Percentiles rank a stretch among this genome's conserved stretches.
phyloP scores from a whole-genome alignment of 2,329 filamentous ascomycete genomes.

The Fusarium sp. region DNA sequence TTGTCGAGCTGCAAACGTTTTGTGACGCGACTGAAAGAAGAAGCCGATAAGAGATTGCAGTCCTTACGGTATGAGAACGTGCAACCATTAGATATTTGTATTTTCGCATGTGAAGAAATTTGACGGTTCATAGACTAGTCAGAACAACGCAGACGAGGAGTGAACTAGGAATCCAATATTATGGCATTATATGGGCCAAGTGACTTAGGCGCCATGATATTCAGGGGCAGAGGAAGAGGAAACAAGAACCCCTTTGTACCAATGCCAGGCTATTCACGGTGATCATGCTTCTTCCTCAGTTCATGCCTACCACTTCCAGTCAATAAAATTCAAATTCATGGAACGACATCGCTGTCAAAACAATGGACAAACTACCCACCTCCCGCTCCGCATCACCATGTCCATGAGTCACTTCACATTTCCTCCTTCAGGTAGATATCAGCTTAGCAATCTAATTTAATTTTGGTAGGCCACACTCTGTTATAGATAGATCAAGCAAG shows the following conservation, averaged over 20 bases:
- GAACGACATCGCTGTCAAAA: not conserved
- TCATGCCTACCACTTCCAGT: not conserved
- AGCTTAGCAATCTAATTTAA: not conserved
- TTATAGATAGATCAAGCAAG: not conserved
- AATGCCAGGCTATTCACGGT: not conserved
- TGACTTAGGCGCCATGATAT: too few relatives aligned
- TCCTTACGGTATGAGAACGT: not conserved
- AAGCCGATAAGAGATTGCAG: not conserved
- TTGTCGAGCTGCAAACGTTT: not conserved
- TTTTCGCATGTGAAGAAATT: not conserved
- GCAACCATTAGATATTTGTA: not conserved
- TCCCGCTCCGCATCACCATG: not conserved
- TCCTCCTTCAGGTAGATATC: not conserved
- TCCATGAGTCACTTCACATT: not conserved
- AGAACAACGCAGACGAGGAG: too few relatives aligned
- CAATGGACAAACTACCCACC: not conserved
- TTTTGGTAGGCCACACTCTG: not conserved
- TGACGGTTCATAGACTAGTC: not conserved
- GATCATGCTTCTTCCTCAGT: not conserved
- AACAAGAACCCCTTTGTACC: not conserved
- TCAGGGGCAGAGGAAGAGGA: not conserved
- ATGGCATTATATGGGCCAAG: not conserved
- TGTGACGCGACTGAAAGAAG: not conserved
- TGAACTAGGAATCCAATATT: not conserved
- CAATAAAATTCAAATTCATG: not conserved